Conservation (phyloP, 176 grass and related monocot species). For the Coix lacrymajobi region DNA sequence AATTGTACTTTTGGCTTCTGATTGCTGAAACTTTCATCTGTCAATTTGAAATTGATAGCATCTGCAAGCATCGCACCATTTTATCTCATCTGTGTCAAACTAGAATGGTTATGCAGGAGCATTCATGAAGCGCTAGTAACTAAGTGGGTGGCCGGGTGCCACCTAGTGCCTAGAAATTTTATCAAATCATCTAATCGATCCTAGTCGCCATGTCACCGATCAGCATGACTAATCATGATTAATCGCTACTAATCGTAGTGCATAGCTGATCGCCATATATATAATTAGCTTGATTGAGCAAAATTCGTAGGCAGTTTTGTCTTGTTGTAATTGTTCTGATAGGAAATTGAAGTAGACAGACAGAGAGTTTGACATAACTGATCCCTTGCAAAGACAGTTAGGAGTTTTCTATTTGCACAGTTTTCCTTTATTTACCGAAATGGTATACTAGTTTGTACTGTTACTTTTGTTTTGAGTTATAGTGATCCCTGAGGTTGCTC, state of each 20-base stretch:
- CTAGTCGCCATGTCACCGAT: not conserved
- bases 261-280: not conserved
- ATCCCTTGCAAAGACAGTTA: not conserved
- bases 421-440: not conserved
- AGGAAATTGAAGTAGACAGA: not conserved
- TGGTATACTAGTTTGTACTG: not conserved
- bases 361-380: not conserved
- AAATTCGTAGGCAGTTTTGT: not conserved
- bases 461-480: not conserved
- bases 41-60: not conserved
- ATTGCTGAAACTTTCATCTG: not conserved
- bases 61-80: not conserved
- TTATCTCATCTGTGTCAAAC: not conserved
- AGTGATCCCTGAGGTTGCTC: not conserved
- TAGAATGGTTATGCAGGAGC: not conserved
- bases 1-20: not conserved
- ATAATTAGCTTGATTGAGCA: not conserved
- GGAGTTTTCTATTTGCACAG: not conserved
- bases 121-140: not conserved
- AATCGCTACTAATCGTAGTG: not conserved
- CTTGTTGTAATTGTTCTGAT: not conserved
- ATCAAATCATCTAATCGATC: not conserved
- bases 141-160: not conserved
- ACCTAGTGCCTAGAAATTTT: not conserved
- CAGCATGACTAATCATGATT: too few relatives aligned